These are phyloP conservation scores for Nigrospora osmanthi DNA, from an alignment of 2,329 filamentous ascomycete species.

Conservation along the genomic window DNA sequence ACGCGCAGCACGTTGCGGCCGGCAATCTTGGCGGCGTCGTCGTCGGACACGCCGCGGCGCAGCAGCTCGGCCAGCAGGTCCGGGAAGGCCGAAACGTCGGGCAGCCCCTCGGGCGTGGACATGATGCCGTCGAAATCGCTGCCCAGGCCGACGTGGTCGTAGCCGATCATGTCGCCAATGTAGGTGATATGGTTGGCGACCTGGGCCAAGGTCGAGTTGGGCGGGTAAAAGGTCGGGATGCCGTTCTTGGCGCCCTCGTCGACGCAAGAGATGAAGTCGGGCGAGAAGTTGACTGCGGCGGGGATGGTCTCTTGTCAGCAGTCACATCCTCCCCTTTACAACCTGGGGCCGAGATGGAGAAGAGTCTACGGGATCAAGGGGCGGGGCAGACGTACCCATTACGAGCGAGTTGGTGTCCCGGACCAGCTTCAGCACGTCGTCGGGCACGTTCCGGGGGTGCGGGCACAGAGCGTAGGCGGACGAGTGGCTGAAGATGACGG, in stretches of 20 bases:
- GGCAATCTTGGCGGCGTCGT: constrained; percentile 65
- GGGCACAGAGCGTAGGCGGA: constrained; percentile 75
- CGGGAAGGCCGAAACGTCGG: constrained; percentile 80
- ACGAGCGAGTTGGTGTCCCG: constrained; percentile 67
- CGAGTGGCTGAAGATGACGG: constrained; percentile 84
- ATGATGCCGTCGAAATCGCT: constrained; percentile 82
- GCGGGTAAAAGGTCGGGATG: constrained; percentile 58
- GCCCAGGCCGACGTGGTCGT: constrained; percentile 79
- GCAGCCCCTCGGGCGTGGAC: constrained; percentile 61
- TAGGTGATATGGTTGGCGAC: constrained; percentile 76
- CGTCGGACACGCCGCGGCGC: constrained; percentile 63
- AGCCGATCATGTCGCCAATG: constrained; percentile 78
- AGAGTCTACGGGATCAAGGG: not conserved
- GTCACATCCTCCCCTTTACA: not conserved
- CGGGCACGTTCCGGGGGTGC: constrained; percentile 72
- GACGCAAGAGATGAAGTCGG: constrained; percentile 73
- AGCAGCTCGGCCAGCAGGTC: constrained; percentile 70
- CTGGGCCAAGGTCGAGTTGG: constrained; percentile 66
- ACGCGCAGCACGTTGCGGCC: constrained; percentile 79
- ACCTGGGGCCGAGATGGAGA: not conserved
- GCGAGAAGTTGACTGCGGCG: constrained; percentile 64
- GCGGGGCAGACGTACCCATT: constrained; percentile 44
- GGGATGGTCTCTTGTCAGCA: not conserved
- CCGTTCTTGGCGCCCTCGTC: constrained; percentile 50
- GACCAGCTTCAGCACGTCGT: constrained; percentile 72